Evolutionary conservation across 2,329 filamentous ascomycete genomes (phyloP), one percentile per base, ranked within the genome.

Genomic region (Talaromyces sp.): DNA sequence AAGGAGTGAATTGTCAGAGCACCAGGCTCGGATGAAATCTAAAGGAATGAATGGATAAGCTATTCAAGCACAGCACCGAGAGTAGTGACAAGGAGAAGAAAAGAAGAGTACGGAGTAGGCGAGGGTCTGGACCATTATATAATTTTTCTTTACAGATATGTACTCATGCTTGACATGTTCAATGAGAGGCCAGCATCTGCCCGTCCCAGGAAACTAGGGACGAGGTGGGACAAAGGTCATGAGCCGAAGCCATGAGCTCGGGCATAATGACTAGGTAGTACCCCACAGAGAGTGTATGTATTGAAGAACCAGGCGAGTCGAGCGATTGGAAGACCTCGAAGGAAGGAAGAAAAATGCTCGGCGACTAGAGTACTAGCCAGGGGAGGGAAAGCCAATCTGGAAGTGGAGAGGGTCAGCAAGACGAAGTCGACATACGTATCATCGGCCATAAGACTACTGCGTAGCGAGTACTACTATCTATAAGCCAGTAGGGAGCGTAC

Each of bases 1-100:
- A 66, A 56, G 61, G 61, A 66, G 52, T 66, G 64, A 49, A 61
- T 22, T 35, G 45, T 59, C 33, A 45, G 61, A 66, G 61, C 64
- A 63, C 64, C 61, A 63, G 64, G 64, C 64, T 66, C 56, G 43
- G 50, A 45, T 49, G 50, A 54, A 43, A 10, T 17, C 41, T 57
- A 25, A 63, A 63, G 52, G 61, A 63, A 41, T 41, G 61, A 63
- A 41, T 47, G 61, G 31, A 45, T 47, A 50, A 45, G 33, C 50
- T 35, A 31, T 19, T 63, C 50, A 33, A 62, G 60, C 50, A 63
- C 61, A 54, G 50, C 25, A 39, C 25, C 19, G 25, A 56, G 39
- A 7, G n/a, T 37, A 37, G 52, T 37, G 52, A 56, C 31, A 59
- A n/a, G 9, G 33, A 33, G 25, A 45, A 31, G 37, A 43, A 19